A percentile compares a stretch with the other conserved stretches of the same genome.
Conservation (phyloP, 331 rosid genomes). For the Arachis monticola region DNA sequence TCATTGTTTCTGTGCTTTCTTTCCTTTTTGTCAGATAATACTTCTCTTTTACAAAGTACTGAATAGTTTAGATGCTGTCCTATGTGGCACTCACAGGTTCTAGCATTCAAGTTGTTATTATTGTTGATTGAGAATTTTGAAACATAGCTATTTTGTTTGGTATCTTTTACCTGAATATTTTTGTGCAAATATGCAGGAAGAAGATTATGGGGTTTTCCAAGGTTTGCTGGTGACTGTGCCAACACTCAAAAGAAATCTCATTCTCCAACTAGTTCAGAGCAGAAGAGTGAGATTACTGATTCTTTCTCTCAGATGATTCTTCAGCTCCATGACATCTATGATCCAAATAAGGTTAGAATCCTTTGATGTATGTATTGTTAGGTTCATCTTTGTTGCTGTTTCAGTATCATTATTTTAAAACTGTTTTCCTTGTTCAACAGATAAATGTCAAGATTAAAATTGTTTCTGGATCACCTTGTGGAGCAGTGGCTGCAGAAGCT, state of each 20-base stretch:
- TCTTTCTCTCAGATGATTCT: slow-evolving; percentile 98
- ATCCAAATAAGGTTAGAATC: slow-evolving; percentile 78
- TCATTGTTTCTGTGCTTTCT: slow-evolving; percentile 1
- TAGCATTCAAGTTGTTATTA: neutral
- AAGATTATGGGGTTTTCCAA: slow-evolving; percentile 90
- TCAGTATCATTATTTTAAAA: slow-evolving; percentile 24
- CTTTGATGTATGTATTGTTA: neutral
- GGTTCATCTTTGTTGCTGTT: neutral
- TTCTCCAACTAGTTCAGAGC: slow-evolving; percentile 68
- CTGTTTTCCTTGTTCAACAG: slow-evolving; percentile 45
- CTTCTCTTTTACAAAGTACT: neutral
- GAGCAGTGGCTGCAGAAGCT: slow-evolving; percentile 90
- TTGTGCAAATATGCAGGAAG: slow-evolving; percentile 58
- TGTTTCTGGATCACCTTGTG: slow-evolving; percentile 88
- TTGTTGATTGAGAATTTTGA: slow-evolving; percentile 31
- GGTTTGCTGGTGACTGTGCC: slow-evolving; percentile 97
- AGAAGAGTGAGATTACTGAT: slow-evolving; percentile 75
- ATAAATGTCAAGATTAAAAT: slow-evolving; percentile 89
- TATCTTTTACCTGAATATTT: slow-evolving; percentile 7
- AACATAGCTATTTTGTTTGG: neutral
- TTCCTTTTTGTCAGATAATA: neutral
- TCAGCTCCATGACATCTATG: slow-evolving; percentile 97
- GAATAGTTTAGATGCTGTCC: neutral
- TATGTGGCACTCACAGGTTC: neutral
- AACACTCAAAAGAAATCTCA: slow-evolving; percentile 61